Evolutionary conservation across 306 rosid genomes (phyloP).

Genomic region (Corylus americana): DNA sequence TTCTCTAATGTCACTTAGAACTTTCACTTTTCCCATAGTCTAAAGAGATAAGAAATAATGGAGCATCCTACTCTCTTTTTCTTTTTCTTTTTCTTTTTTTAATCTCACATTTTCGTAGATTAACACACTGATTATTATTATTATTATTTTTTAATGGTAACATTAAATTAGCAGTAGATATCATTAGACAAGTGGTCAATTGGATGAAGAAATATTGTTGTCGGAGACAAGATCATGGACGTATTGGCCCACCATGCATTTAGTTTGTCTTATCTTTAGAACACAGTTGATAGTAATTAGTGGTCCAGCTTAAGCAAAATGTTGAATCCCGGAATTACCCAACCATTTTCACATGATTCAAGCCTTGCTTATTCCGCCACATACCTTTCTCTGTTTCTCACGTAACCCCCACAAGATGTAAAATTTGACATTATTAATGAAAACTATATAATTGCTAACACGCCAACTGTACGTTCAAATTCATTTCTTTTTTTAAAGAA

Average conservation of each 20-base stretch:
- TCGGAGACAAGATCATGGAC: background rate
- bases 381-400: background rate
- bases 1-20: too few relatives aligned
- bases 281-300: background rate
- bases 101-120: too few relatives aligned
- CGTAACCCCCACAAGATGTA: background rate
- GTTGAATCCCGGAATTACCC: background rate
- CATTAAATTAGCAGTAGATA: too few relatives aligned
- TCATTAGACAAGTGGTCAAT: background rate
- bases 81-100: too few relatives aligned
- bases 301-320: background rate
- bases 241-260: background rate
- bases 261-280: background rate
- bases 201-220: background rate
- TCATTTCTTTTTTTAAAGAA: too few relatives aligned
- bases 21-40: background rate
- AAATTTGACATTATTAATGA: background rate
- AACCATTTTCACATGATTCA: background rate
- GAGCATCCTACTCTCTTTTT: background rate
- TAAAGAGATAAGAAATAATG: background rate
- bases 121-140: too few relatives aligned
- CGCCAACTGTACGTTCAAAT: too few relatives aligned
- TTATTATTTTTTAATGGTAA: too few relatives aligned
- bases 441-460: too few relatives aligned
- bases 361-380: background rate